These are phyloP conservation scores for Fusarium drepaniforme DNA, from an alignment of 2,329 filamentous ascomycete species.

Conservation along the genomic window DNA sequence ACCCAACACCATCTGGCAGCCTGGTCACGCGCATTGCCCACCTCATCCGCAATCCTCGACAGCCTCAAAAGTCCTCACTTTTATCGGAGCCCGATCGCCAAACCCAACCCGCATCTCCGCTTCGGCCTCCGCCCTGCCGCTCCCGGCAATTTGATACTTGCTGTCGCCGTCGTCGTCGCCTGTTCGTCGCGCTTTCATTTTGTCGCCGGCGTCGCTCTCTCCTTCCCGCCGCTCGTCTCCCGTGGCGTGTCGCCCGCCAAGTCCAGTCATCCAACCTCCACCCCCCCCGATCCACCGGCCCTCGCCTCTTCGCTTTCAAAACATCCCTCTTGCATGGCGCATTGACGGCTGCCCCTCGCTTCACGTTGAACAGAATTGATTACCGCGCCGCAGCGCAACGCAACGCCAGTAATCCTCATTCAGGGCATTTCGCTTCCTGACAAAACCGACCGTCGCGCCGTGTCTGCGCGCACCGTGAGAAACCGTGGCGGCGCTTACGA, in stretches of 20 bases:
- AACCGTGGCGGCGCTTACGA: conserved; percentile 69
- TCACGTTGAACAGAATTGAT: conserved; percentile 29
- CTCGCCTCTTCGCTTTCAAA: conserved; percentile 28
- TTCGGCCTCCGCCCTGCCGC: conserved; percentile 26
- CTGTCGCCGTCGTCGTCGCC: conserved; percentile 31
- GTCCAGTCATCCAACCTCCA: conserved; percentile 31
- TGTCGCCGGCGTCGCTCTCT: conserved; percentile 36
- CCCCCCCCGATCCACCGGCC: conserved; percentile 33
- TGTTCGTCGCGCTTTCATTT: conserved; percentile 35
- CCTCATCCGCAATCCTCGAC: conserved; percentile 49
- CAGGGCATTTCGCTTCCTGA: conserved; percentile 17
- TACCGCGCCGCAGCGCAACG: conserved; percentile 34
- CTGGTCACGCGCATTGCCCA: conserved; percentile 55
- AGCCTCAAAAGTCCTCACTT: conserved; percentile 47
- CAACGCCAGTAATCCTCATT: conserved; percentile 22
- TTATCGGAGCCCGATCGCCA: conserved; percentile 38
- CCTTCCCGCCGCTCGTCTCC: conserved; percentile 35
- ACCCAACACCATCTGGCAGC: conserved; percentile 49
- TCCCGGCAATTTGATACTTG: conserved; percentile 21
- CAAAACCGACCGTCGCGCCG: conserved; percentile 40
- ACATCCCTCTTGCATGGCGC: conserved; percentile 48
- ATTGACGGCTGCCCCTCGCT: conserved; percentile 44
- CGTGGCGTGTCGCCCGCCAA: conserved; percentile 42
- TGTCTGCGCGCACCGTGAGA: conserved; percentile 49
- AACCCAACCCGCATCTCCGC: conserved; percentile 30